Evolutionary conservation across 192 early-diverging fungal genomes (phyloP), one percentile per base, ranked within the genome.

Genomic region (Physocladia obscura): DNA sequence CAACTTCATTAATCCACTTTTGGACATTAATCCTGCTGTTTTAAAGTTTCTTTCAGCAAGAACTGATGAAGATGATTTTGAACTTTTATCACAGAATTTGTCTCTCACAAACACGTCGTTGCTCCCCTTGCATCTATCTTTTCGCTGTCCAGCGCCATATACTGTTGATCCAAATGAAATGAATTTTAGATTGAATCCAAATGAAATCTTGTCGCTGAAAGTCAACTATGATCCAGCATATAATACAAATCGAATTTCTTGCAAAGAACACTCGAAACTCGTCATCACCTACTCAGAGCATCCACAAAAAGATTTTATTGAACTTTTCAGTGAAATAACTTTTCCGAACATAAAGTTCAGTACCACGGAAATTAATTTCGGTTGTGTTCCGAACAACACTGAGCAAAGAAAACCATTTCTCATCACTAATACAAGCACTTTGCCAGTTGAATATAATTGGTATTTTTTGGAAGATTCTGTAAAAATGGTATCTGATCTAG

Each of bases 1-100:
- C 4, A 86, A 81, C 37, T 87, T 87, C 67, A 73, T 87, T n/a
- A 82, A 73, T 51, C 86, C 86, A 2, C 62, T 87, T 22, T 54
- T 87, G 21, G 59, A 74, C 21, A 54, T 82, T 32, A 67, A 37
- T 1, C 84, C 86, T 2, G 17, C 73, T 1, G 36, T 30, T n/a
- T 38, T 87, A n/a, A 76, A 76, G 35, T 84, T 87, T 57, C 48
- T 61, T 19, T 81, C 80, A 19, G 69, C 71, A 2, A 76, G 86
- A 65, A 77, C 69, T 2, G 39, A 59, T n/a, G 82, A 85, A 17
- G 81, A 81, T 3, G 72, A 76, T 40, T 68, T 71, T 11, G 57
- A 50, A 38, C 49, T 78, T 13, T 67, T 86, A 21, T 58, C 70
- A 1, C 69, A 84, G 64, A 8, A 27, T 4, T 56, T 87, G 38